phyloP scores from a whole-genome alignment of 129 eudicot genomes.

The Heracleum sosnowskyi region DNA sequence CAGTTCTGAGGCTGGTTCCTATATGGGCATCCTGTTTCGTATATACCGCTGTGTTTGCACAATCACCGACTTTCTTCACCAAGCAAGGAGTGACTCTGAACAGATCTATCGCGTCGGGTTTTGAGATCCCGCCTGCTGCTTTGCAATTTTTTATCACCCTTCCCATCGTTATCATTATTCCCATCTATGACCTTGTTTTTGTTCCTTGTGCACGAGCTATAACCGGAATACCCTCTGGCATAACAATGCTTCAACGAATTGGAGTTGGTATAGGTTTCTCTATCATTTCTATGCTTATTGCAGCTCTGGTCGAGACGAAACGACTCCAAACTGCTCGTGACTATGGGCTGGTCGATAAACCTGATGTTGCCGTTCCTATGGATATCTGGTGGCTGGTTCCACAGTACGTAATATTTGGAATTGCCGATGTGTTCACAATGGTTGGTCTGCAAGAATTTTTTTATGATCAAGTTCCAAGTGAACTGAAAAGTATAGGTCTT shows the following conservation, averaged over 20 bases:
- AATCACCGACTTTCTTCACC: constrained; percentile 19
- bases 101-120: constrained; percentile 17
- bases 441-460: constrained; percentile 20
- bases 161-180: constrained; percentile 11
- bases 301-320: constrained; percentile 22
- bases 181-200: constrained; percentile 17
- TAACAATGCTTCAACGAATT: constrained; percentile 26
- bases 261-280: constrained; percentile 19
- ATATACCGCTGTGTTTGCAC: constrained; percentile 15
- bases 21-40: constrained; percentile 22
- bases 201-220: constrained; percentile 16
- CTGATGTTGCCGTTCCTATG: constrained; percentile 18
- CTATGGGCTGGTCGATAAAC: constrained; percentile 20
- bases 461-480: constrained; percentile 17
- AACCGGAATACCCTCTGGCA: constrained; percentile 21
- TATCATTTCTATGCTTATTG: constrained; percentile 12
- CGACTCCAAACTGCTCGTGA: constrained; percentile 15
- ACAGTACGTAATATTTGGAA: constrained; percentile 16
- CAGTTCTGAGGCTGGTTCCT: constrained; percentile 22
- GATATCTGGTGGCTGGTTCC: constrained; percentile 23
- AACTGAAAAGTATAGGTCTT: constrained; percentile 15
- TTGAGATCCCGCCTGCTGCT: constrained; percentile 17
- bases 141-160: constrained; percentile 13
- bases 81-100: constrained; percentile 26
- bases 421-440: constrained; percentile 16